phyloP scores from a whole-genome alignment of 106 monocot genomes.

The Apostasia shenzhenica region DNA sequence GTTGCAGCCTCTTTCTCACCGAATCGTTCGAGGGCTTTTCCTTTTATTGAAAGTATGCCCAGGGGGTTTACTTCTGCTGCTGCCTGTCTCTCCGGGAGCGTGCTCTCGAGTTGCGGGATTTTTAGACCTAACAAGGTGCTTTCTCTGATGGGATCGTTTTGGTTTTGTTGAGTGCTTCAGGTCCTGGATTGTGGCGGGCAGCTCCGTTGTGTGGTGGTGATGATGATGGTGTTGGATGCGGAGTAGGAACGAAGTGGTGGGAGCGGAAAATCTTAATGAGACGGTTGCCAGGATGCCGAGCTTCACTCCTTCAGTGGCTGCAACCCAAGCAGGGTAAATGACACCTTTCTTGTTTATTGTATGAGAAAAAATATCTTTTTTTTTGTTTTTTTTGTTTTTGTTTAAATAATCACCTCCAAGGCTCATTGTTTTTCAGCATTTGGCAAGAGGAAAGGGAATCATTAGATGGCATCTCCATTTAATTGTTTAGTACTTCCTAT shows the following conservation, averaged over 20 bases:
- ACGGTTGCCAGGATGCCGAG: background rate
- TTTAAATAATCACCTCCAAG: background rate
- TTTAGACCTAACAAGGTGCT: no score
- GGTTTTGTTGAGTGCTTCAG: no score
- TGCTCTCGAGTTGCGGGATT: no score
- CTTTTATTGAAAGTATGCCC: no score
- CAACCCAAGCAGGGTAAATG: background rate
- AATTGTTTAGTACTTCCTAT: background rate
- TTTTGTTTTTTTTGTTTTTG: background rate
- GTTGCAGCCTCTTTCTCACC: no score
- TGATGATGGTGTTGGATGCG: background rate
- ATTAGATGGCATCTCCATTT: no score
- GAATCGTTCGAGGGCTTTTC: no score
- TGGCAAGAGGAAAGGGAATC: no score
- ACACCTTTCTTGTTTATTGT: background rate
- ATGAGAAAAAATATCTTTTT: background rate
- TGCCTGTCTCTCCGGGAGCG: no score
- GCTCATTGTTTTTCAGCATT: no score
- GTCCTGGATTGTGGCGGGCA: background rate
- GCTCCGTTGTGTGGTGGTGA: background rate
- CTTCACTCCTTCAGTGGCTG: slow-evolving; percentile 4
- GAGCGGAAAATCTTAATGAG: slow-evolving; percentile 4
- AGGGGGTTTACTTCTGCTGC: no score
- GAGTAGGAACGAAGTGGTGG: background rate
- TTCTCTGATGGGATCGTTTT: no score